Evolutionary conservation across 202 grass and related monocot species (phyloP), one percentile per base, ranked within the genome.

Genomic region (Saccharum hybrid): DNA sequence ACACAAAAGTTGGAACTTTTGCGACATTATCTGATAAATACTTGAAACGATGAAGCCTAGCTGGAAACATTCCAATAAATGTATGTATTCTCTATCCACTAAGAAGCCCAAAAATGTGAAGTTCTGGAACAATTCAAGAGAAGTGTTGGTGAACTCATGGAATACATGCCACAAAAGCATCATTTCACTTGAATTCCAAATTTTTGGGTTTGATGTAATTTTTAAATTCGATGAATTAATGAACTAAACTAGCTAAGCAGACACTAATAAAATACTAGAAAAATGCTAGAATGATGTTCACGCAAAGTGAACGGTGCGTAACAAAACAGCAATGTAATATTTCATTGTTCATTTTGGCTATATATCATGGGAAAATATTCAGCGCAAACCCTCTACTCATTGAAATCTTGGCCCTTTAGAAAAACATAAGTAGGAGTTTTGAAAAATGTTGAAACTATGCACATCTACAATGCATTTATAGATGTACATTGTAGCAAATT

Each of bases 21-120:
- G 7, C 14, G 26, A 78, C 31, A 78, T 11, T 30, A 10, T 33
- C 26, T 19, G 42, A 78, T 34, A 43, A 78, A 78, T 78, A 43
- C 26, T 66, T n/a, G 61, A 78, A 49, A 46, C 2, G 16, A n/a
- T 64, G 30, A 21, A 56, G 23, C 15, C 39, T 43, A 46, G 0
- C 9, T 48, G 23, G 15, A 78, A 26, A 46, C 19, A n/a, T 30
- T 45, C 40, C 59, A 46, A n/a, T 65, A 48, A 46, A 42, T 23
- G 11, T 60, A 15, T 40, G 5, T 39, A 23, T 28, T 12, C 13
- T 28, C 0, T 76, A 42, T 42, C 37, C 38, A 41, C 36, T 76
- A 51, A 6, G 16, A 52, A 52, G 49, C 49, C 6, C 10, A 61
- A 13, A 26, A 75, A 59, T 13, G 52, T 61, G 19, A 14, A 41